Evolutionary conservation across 768 basidiomycete genomes (phyloP).

Genomic region (Multifurca ochricompacta): DNA sequence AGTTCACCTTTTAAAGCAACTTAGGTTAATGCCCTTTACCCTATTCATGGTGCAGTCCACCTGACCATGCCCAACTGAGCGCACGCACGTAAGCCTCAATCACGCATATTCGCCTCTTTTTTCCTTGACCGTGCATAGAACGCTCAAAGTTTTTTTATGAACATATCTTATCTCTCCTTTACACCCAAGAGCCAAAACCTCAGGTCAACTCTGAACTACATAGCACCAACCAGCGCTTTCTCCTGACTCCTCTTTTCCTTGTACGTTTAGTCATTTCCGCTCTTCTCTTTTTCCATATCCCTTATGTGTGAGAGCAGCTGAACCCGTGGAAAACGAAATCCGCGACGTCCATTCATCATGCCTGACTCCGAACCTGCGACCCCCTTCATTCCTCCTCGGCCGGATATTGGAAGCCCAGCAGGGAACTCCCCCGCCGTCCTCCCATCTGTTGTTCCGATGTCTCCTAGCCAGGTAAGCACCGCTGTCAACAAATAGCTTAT

Average conservation of each 20-base stretch:
- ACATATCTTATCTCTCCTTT: slow-evolving; percentile 8
- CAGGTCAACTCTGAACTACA: not conserved
- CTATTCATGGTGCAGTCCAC: slow-evolving; percentile 6
- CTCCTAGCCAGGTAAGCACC: slow-evolving; percentile 12
- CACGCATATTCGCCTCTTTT: not conserved
- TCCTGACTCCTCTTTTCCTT: not conserved
- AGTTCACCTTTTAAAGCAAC: slow-evolving; percentile 3
- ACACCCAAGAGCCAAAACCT: not conserved
- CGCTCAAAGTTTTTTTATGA: not conserved
- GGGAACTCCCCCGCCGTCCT: slow-evolving; percentile 21
- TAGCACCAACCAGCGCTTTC: not conserved
- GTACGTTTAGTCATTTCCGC: slow-evolving; percentile 10
- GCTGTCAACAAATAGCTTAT: not conserved
- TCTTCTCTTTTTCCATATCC: not conserved
- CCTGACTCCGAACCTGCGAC: slow-evolving; percentile 21
- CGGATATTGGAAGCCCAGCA: slow-evolving; percentile 19
- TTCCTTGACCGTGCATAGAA: not conserved
- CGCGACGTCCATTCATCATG: slow-evolving; percentile 4
- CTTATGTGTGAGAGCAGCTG: slow-evolving; percentile 10
- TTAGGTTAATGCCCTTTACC: not conserved
- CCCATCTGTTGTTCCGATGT: slow-evolving; percentile 26
- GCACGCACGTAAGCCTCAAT: not conserved
- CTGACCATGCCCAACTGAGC: not conserved
- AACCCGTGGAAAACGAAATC: slow-evolving; percentile 12
- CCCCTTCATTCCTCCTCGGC: slow-evolving; percentile 29